Conservation (phyloP, 345 rosid genomes). For the Brassica incana region DNA sequence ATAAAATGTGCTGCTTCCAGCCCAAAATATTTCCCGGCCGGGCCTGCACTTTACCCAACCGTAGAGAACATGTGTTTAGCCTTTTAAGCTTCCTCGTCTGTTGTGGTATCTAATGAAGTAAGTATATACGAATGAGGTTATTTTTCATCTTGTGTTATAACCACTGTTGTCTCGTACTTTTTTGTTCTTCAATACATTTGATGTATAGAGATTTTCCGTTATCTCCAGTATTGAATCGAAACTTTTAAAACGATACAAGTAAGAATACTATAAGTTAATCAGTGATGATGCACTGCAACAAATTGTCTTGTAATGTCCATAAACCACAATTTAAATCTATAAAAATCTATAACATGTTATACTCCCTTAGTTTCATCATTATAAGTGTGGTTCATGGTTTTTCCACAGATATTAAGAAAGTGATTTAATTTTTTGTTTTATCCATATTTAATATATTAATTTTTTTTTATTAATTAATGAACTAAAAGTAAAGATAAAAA, state of each 20-base stretch:
- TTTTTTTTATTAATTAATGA: too few relatives aligned
- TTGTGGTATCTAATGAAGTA: neutral
- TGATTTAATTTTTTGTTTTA: too few relatives aligned
- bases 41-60: neutral
- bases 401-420: too few relatives aligned
- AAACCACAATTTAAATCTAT: neutral
- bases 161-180: neutral
- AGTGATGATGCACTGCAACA: neutral
- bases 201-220: conserved; percentile 8
- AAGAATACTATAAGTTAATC: neutral
- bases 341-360: too few relatives aligned
- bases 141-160: conserved; percentile 12
- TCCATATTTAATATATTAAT: too few relatives aligned
- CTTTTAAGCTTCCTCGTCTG: conserved; percentile 9
- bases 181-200: conserved; percentile 22
- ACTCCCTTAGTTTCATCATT: too few relatives aligned
- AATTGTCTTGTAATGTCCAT: neutral
- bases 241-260: neutral
- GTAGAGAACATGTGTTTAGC: conserved; percentile 17
- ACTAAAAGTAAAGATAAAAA: too few relatives aligned
- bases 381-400: too few relatives aligned
- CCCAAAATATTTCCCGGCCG: too few relatives aligned
- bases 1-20: too few relatives aligned
- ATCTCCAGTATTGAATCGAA: neutral
- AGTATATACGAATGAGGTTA: neutral